Conservation (phyloP, 768 basidiomycete genomes). For the Naganishia randhawae region DNA sequence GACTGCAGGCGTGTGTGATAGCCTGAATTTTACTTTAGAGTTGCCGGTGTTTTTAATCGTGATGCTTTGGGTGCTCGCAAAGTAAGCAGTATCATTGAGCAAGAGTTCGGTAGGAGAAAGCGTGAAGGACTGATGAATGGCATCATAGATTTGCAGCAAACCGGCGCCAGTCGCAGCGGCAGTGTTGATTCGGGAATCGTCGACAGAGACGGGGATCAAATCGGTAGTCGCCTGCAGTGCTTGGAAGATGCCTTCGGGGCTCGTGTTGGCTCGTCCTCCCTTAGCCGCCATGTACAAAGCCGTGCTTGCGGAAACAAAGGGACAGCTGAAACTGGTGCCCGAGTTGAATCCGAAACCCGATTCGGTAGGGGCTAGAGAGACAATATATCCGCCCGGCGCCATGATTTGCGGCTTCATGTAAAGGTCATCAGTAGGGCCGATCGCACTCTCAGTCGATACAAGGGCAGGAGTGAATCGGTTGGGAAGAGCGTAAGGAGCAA, state of each 20-base stretch:
- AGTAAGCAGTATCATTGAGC: constrained; percentile 64
- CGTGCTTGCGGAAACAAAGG: constrained; percentile 47
- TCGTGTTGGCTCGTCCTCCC: constrained; percentile 32
- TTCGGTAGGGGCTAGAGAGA: constrained; percentile 24
- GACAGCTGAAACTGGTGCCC: constrained; percentile 34
- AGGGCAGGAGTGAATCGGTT: constrained; percentile 58
- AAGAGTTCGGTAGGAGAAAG: constrained; percentile 61
- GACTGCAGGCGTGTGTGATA: constrained; percentile 44
- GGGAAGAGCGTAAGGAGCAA: constrained; percentile 53
- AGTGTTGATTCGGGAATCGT: constrained; percentile 38
- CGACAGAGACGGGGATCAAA: constrained; percentile 32
- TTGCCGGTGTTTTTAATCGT: constrained; percentile 57
- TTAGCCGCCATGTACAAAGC: constrained; percentile 48
- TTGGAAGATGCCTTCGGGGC: constrained; percentile 34
- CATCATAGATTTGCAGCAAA: constrained; percentile 59
- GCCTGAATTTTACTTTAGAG: constrained; percentile 49
- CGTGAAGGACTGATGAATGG: constrained; percentile 58
- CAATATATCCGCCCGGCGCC: constrained; percentile 53
- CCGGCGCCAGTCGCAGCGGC: constrained; percentile 46
- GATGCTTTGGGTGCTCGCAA: constrained; percentile 49
- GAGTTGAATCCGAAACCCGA: constrained; percentile 29
- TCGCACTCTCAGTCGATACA: constrained; percentile 59
- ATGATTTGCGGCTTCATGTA: constrained; percentile 57
- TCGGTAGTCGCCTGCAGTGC: constrained; percentile 41
- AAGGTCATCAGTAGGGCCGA: constrained; percentile 61